A percentile compares a stretch with the other conserved stretches of the same genome.
Conservation (phyloP, 805 yeast species). For the Kuraishia borneana region DNA sequence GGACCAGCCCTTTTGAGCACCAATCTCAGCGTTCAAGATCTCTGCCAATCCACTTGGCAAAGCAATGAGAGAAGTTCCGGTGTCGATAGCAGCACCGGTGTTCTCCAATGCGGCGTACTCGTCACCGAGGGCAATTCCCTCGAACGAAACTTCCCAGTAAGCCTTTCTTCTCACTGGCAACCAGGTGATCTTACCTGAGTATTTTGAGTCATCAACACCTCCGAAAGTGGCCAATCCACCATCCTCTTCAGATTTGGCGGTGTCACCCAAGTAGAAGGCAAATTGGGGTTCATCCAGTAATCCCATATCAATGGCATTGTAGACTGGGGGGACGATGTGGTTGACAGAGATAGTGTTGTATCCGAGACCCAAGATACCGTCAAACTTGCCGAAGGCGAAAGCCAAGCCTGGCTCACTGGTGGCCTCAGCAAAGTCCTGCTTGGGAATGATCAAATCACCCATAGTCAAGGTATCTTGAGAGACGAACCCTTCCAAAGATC, state of each 20-base stretch:
- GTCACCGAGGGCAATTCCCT: conserved; percentile 84
- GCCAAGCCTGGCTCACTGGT: conserved; percentile 96
- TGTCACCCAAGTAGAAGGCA: conserved; percentile 84
- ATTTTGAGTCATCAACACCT: conserved; percentile 74
- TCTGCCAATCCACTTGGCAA: conserved; percentile 94
- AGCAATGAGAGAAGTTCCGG: conserved; percentile 95
- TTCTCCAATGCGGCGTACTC: conserved; percentile 74
- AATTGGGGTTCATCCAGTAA: conserved; percentile 77
- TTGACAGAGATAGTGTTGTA: conserved; percentile 86
- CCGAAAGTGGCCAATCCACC: conserved; percentile 96
- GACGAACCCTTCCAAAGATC: conserved; percentile 83
- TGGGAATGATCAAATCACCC: conserved; percentile 76
- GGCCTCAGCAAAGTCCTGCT: conserved; percentile 95
- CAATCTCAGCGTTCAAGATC: conserved; percentile 88
- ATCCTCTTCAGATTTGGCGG: conserved; percentile 46
- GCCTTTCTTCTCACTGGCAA: conserved; percentile 99
- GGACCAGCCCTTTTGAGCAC: conserved; percentile 94
- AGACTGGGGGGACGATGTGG: conserved; percentile 86
- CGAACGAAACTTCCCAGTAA: conserved; percentile 96
- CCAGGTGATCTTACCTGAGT: conserved; percentile 81
- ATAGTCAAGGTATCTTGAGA: conserved; percentile 75
- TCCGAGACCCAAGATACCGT: conserved; percentile 93
- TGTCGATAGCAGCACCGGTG: conserved; percentile 96
- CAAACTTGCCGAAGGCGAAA: conserved; percentile 97
- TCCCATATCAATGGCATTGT: conserved; percentile 76